These are phyloP conservation scores for Aspergillus oerlinghausenensis DNA, from an alignment of 2,329 filamentous ascomycete species.

Conservation along the genomic window DNA sequence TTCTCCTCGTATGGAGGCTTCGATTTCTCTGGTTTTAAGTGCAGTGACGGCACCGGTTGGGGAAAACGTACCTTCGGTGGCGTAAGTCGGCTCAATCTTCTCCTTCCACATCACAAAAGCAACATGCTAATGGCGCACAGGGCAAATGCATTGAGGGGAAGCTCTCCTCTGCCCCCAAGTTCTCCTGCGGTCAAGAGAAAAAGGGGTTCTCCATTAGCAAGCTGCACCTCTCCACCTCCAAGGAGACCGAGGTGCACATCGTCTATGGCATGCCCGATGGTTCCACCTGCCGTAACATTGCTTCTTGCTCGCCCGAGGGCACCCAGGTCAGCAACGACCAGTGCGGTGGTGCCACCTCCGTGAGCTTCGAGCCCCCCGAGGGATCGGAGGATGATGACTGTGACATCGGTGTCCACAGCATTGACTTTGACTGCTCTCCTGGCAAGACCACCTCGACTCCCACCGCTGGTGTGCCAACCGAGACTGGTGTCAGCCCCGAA, in stretches of 20 bases:
- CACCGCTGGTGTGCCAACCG: slow-evolving; percentile 22
- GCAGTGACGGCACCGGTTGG: slow-evolving; percentile 49
- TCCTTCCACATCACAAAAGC: not conserved
- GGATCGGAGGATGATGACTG: slow-evolving; percentile 56
- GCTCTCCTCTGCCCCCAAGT: slow-evolving; percentile 53
- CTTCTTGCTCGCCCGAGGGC: slow-evolving; percentile 62
- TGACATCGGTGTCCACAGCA: slow-evolving; percentile 54
- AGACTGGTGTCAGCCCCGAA: slow-evolving; percentile 19
- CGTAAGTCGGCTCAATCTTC: slow-evolving; percentile 37
- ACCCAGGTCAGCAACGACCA: slow-evolving; percentile 74
- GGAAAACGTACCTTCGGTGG: slow-evolving; percentile 23
- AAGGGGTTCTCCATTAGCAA: slow-evolving; percentile 68
- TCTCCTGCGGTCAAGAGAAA: slow-evolving; percentile 51
- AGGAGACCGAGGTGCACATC: slow-evolving; percentile 76
- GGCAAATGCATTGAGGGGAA: slow-evolving; percentile 60
- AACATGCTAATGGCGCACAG: slow-evolving; percentile 26
- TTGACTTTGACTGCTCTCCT: slow-evolving; percentile 27
- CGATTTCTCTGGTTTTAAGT: slow-evolving; percentile 68
- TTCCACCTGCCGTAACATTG: slow-evolving; percentile 72
- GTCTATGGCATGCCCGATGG: slow-evolving; percentile 83
- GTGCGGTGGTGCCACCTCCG: slow-evolving; percentile 84
- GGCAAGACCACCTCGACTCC: slow-evolving; percentile 12
- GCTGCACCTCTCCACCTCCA: slow-evolving; percentile 68
- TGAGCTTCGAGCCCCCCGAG: slow-evolving; percentile 63
- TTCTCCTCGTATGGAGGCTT: slow-evolving; percentile 69